Evolutionary conservation across 2,329 filamentous ascomycete species (phyloP).

Genomic region (Bimuria novae-zelandiae): DNA sequence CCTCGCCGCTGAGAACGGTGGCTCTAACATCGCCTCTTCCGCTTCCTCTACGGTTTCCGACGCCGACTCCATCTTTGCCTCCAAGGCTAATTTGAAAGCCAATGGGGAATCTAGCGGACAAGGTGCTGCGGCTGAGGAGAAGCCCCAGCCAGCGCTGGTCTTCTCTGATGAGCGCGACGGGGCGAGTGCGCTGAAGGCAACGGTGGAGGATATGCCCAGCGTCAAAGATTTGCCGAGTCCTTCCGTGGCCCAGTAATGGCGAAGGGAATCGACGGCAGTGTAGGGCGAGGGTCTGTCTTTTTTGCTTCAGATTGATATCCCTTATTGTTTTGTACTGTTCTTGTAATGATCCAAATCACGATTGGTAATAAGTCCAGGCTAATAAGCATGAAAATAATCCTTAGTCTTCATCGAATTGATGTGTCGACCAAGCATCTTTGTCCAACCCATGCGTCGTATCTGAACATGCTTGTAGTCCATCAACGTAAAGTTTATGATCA

Average conservation of each 20-base stretch:
- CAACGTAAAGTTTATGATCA: no score
- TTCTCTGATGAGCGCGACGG: slow-evolving; percentile 31
- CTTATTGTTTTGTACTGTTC: not conserved
- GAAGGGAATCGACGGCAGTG: not conserved
- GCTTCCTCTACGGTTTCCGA: slow-evolving; percentile 37
- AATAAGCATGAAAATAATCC: no score
- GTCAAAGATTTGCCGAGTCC: slow-evolving; percentile 45
- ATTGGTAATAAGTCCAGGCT: no score
- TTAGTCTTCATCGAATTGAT: no score
- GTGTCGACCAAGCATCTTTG: no score
- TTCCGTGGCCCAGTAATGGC: slow-evolving; percentile 12
- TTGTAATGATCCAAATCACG: slow-evolving; percentile 36
- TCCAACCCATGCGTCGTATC: no score
- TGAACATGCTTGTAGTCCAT: no score
- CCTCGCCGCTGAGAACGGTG: slow-evolving; percentile 40
- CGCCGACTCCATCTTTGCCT: slow-evolving; percentile 35
- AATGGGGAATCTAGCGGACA: slow-evolving; percentile 10
- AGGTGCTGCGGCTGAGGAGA: slow-evolving; percentile 12
- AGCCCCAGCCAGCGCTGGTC: slow-evolving; percentile 33
- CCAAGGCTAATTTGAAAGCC: slow-evolving; percentile 17
- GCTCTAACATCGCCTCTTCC: slow-evolving; percentile 33
- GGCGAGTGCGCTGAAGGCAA: slow-evolving; percentile 22
- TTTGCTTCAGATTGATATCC: slow-evolving; percentile 18
- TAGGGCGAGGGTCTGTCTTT: not conserved
- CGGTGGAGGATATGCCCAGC: slow-evolving; percentile 41